Evolutionary conservation across 371 early-diverging fungal genomes (phyloP), one percentile per base, ranked within the genome.

Genomic region (Apophysomyces trapeziformis): DNA sequence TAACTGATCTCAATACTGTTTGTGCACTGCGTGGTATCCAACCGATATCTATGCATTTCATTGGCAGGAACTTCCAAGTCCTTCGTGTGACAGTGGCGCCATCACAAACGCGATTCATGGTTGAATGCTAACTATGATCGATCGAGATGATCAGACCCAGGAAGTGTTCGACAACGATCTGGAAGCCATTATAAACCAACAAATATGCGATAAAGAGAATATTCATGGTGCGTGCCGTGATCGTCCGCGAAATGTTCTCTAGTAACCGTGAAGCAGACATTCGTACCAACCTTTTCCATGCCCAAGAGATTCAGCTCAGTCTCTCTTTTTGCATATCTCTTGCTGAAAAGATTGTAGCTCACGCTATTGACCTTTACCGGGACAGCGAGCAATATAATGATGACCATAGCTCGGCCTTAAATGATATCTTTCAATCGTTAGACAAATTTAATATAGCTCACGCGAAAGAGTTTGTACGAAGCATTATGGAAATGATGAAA

Each of bases 131-230:
- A 50, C 54, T 5, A 50, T 50, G 54, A 50, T 50, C 18, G 54
- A 50, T 50, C 54, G 6, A 21, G 7, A 18, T 50, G 21, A 50
- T 50, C 54, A 50, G 11, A 50, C 54, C 1, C 21, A 50, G 9
- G 21, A 8, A 21, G 54, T 21, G 16, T 4, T 21, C 21, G 5
- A 4, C 21, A 50, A 50, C 21, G 54, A 50, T 26, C 4, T 50
- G 54, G 54, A 50, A 50, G 21, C 21, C 9, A 50, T 50, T 50
- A 50, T 50, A 50, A 50, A n/a, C 18, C 54, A 50, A 21, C 54
- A 50, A 50, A 50, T 50, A 50, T 26, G 21, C 11, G 54, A 50
- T 11, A 50, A 50, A 21, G 54, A 50, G 21, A 50, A 21, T 9
- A 50, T 50, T 50, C 9, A 6, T 18, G 54, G 54, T 50, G 21